Conservation (phyloP, 208 protist genomes). For the Trypanosomatidae sp. region DNA sequence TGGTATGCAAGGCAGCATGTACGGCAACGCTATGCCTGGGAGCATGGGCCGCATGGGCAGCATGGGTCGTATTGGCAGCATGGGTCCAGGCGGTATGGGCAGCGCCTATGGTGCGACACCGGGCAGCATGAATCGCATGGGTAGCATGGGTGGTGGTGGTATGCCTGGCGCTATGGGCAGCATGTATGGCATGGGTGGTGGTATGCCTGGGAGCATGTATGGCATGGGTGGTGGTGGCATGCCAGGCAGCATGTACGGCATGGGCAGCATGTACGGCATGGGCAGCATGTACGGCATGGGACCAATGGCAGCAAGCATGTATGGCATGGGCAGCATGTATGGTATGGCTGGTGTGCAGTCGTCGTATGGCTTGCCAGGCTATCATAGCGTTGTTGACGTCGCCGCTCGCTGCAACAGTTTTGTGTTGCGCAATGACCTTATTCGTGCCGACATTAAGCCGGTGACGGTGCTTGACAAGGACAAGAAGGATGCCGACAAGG, state of each 20-base stretch:
- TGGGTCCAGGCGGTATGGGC: conserved; percentile 13
- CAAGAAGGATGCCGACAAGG: conserved; percentile 1
- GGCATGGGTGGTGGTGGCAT: conserved; percentile 9
- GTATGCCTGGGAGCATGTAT: conserved; percentile 20
- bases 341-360: conserved; percentile 1
- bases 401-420: conserved; percentile 48
- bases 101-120: conserved; percentile 3
- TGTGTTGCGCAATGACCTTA: conserved; percentile 38
- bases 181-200: conserved; percentile 17
- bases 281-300: conserved; percentile 14
- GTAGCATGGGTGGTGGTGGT: conserved; percentile 9
- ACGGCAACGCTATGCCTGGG: conserved; percentile 7
- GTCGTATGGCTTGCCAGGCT: conserved; percentile 11
- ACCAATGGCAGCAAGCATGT: conserved; percentile 23
- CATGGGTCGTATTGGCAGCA: too few species aligned
- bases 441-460: conserved; percentile 40
- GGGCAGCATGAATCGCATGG: conserved; percentile 6
- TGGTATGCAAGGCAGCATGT: background rate
- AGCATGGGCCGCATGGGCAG: conserved; percentile 11
- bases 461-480: conserved; percentile 7
- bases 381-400: conserved; percentile 42
- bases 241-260: conserved; percentile 31
- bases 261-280: conserved; percentile 11
- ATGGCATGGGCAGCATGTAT: conserved; percentile 28
- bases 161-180: conserved; percentile 18